Conservation (phyloP, 2,329 filamentous ascomycete species). For the Fusarium palustre region DNA sequence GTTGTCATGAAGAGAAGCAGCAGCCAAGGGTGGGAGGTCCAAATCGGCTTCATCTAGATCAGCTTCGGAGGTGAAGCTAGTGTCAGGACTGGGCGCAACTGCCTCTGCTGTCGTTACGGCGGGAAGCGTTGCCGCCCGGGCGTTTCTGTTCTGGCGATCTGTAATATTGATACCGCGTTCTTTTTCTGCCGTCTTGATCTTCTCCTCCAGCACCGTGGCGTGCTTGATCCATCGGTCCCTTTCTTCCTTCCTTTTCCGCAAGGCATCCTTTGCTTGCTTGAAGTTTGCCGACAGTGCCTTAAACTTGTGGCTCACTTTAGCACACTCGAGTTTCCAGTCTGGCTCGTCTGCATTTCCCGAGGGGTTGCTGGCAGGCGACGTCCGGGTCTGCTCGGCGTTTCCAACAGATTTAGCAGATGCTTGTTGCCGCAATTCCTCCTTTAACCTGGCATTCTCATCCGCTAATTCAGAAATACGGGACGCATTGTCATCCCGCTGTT, state of each 20-base stretch:
- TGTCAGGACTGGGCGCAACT: slow-evolving; percentile 27
- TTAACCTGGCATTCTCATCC: slow-evolving; percentile 40
- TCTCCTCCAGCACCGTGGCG: slow-evolving; percentile 57
- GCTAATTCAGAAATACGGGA: slow-evolving; percentile 16
- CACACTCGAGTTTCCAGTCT: slow-evolving; percentile 51
- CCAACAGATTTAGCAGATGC: slow-evolving; percentile 4
- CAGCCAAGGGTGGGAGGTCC: slow-evolving; percentile 45
- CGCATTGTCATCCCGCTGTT: slow-evolving; percentile 35
- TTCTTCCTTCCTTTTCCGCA: slow-evolving; percentile 56
- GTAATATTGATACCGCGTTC: slow-evolving; percentile 52
- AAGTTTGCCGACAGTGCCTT: slow-evolving; percentile 56
- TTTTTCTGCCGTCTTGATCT: slow-evolving; percentile 58
- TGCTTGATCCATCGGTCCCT: slow-evolving; percentile 61
- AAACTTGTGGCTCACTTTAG: slow-evolving; percentile 56
- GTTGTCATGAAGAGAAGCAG: slow-evolving; percentile 33
- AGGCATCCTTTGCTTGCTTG: slow-evolving; percentile 55
- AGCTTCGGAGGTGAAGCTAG: slow-evolving; percentile 41
- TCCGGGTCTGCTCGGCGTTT: background rate
- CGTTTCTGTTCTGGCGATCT: slow-evolving; percentile 30
- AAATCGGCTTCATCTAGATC: slow-evolving; percentile 46
- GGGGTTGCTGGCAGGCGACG: slow-evolving; percentile 1
- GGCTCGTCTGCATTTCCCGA: slow-evolving; percentile 18
- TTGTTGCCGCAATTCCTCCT: slow-evolving; percentile 29
- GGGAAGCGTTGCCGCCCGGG: slow-evolving; percentile 21
- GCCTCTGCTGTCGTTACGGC: slow-evolving; percentile 16